Conservation (phyloP, 805 yeast genomes). For the Cyberlindnera xishuangbannaensis region DNA sequence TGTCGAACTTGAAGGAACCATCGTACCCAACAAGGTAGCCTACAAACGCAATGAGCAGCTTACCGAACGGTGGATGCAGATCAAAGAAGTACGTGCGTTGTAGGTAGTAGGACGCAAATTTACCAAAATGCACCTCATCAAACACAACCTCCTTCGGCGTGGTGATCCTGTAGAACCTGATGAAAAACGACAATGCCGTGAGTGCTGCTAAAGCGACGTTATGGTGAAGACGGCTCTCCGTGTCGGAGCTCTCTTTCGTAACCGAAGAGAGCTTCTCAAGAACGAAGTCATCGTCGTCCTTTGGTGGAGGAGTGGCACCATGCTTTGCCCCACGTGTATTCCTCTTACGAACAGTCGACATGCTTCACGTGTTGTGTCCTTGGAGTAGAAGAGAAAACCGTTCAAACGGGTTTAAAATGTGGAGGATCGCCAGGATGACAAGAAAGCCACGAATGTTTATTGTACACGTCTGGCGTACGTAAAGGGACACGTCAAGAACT, state of each 20-base stretch:
- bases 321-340: no score
- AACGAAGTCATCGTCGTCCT: neutral
- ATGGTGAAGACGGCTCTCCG: constrained; percentile 24
- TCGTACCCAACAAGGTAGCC: constrained; percentile 88
- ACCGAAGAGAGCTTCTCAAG: constrained; percentile 1
- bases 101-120: constrained; percentile 78
- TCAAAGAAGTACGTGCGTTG: constrained; percentile 92
- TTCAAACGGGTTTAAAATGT: no score
- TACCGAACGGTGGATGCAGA: constrained; percentile 97
- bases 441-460: no score
- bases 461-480: neutral
- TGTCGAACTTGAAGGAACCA: constrained; percentile 89
- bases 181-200: constrained; percentile 60
- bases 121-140: constrained; percentile 86
- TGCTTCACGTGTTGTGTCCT: no score
- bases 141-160: constrained; percentile 73
- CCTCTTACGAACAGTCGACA: constrained; percentile 17
- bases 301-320: no score
- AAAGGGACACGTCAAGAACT: neutral
- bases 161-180: constrained; percentile 58
- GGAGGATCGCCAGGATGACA: no score
- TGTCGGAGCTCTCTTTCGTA: constrained; percentile 2
- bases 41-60: constrained; percentile 80
- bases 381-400: no score
- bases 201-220: constrained; percentile 49